Evolutionary conservation across 1,284 basidiomycete genomes (phyloP), one percentile per base, ranked within the genome.

Genomic region (Inonotus hispidus): DNA sequence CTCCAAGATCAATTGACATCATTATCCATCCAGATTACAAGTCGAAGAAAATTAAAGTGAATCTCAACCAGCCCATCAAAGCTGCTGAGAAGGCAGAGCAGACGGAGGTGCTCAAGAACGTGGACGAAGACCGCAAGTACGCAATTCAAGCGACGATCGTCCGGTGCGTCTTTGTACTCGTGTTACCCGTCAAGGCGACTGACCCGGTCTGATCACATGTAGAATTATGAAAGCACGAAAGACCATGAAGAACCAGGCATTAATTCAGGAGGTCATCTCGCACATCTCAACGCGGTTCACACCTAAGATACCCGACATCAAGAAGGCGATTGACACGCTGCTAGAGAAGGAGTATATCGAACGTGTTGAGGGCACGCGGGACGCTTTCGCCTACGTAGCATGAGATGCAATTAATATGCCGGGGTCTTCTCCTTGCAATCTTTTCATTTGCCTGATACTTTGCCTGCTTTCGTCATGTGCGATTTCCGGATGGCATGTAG

Each of bases 331-430:
- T 69, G 97, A 99, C 71, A 89, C 91, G 41, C 78, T 99, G 39
- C 82, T 99, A 59, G 96, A 99, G 78, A 97, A 98, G 75, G 97
- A 98, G 75, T 99, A 97, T 72, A 90, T 99, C 64, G 95, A 98
- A 72, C 88, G 95, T 41, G 89, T 92, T 27, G 91, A 93, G 29
- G 92, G 88, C 16, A 87, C 85, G 53, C 82, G 87, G 68, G 88
- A 91, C 71, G 87, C 85, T 54, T 91, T 90, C 69, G 85, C 86
- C 25, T 91, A 91, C 69, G 86, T 90, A 63, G 87, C 88, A 77
- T 81, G 69, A 43, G 54, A 3, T 35, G 29, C 43, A 7, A n/a
- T 43, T 16, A 7, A n/a, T 16, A n/a, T n/a, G 19, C 41, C 5
- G 2, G 32, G 25, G 19, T n/a, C 29, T 16, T 5, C 29, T 13